These are phyloP conservation scores for Penicillium brevicompactum DNA, from an alignment of 2,329 filamentous ascomycete species.

Conservation along the genomic window DNA sequence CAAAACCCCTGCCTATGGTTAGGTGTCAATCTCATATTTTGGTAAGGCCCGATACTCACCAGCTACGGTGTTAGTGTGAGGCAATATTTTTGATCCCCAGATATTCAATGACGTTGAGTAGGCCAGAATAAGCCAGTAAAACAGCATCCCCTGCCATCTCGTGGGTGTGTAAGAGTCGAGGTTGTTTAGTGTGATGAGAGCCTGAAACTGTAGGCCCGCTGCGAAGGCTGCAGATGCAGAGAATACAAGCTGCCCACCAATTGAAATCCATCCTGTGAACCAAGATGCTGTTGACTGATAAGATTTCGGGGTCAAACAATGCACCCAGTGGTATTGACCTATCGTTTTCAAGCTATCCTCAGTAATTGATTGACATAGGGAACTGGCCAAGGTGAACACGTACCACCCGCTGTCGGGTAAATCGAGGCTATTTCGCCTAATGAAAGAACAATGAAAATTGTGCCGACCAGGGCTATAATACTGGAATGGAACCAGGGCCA, in stretches of 20 bases:
- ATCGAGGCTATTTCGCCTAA: conserved; percentile 46
- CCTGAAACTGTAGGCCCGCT: conserved; percentile 48
- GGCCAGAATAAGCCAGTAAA: conserved; percentile 44
- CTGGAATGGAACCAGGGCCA: conserved; percentile 22
- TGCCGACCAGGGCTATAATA: conserved; percentile 46
- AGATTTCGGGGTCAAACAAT: conserved; percentile 39
- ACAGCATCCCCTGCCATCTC: conserved; percentile 43
- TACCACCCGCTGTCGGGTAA: conserved; percentile 28
- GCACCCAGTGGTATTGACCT: conserved; percentile 53
- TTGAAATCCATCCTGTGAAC: conserved; percentile 50
- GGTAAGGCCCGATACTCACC: conserved; percentile 8
- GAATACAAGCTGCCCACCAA: conserved; percentile 50
- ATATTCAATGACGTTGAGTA: conserved; percentile 45
- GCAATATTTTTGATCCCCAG: conserved; percentile 37
- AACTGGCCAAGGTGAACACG: background rate
- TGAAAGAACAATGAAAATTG: conserved; percentile 43
- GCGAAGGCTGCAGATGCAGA: conserved; percentile 54
- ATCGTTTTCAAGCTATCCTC: background rate
- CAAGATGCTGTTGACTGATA: conserved; percentile 42
- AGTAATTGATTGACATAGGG: background rate
- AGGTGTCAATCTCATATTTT: background rate
- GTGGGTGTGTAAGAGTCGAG: conserved; percentile 44
- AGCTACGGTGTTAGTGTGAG: conserved; percentile 20
- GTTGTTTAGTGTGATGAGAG: conserved; percentile 46
- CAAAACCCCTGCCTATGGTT: conserved; percentile 12